A percentile compares a stretch with the other conserved stretches of the same genome.
Evolutionary conservation across 2,329 filamentous ascomycete species (phyloP).

Genomic region (Aspergillus cejpii): DNA sequence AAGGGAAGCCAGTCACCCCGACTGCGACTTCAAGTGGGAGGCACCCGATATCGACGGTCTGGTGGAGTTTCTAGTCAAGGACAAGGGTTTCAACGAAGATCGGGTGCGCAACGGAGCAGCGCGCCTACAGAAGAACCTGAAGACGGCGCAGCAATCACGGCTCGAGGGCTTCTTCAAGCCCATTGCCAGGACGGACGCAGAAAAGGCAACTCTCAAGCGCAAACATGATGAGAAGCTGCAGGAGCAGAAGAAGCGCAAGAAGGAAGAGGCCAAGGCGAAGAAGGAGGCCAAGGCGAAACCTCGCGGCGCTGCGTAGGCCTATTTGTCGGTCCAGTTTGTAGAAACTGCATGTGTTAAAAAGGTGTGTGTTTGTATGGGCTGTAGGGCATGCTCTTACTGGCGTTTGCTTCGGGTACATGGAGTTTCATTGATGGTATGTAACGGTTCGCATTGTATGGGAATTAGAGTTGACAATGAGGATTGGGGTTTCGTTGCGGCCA

Average conservation of each 20-base stretch:
- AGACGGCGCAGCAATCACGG: slow-evolving; percentile 81
- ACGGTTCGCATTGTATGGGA: neutral
- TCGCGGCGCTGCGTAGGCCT: slow-evolving; percentile 50
- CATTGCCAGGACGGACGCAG: slow-evolving; percentile 75
- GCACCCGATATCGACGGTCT: slow-evolving; percentile 84
- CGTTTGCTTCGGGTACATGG: neutral
- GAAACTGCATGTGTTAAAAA: neutral
- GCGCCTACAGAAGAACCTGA: slow-evolving; percentile 80
- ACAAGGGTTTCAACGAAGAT: slow-evolving; percentile 97
- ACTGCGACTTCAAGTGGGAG: slow-evolving; percentile 98
- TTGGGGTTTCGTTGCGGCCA: too few species aligned
- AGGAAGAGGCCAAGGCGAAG: slow-evolving; percentile 93
- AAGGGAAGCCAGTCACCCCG: slow-evolving; percentile 68
- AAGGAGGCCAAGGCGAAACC: slow-evolving; percentile 84
- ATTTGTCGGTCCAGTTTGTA: neutral
- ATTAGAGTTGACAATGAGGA: neutral
- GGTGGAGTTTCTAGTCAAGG: slow-evolving; percentile 79
- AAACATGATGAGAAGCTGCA: slow-evolving; percentile 90
- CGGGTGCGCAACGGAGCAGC: slow-evolving; percentile 73
- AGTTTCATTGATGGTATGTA: neutral
- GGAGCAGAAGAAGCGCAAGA: slow-evolving; percentile 90
- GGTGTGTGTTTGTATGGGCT: neutral
- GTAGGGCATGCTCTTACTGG: neutral
- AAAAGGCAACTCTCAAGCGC: slow-evolving; percentile 79
- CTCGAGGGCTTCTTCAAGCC: slow-evolving; percentile 97